Evolutionary conservation across 805 yeast species (phyloP).

Genomic region (Wickerhamiella slavikovae): DNA sequence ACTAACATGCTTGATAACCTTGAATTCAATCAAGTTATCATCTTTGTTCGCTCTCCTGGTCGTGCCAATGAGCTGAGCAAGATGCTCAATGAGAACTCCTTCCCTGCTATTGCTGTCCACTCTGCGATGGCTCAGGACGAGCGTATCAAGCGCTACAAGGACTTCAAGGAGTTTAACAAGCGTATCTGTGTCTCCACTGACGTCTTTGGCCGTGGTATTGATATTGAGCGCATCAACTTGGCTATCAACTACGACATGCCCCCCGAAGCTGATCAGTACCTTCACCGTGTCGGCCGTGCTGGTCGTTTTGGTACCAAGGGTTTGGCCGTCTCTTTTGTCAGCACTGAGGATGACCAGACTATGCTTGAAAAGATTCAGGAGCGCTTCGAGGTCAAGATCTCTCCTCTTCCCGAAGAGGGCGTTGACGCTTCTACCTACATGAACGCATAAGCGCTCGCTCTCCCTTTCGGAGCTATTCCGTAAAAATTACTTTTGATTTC

Average conservation of each 20-base stretch:
- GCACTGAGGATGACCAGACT: constrained; percentile 72
- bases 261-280: constrained; percentile 88
- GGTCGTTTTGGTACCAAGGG: constrained; percentile 99
- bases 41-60: constrained; percentile 75
- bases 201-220: constrained; percentile 98
- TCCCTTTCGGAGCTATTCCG: no score
- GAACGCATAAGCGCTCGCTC: constrained; percentile 71
- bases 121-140: constrained; percentile 92
- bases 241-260: constrained; percentile 98
- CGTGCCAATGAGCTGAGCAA: constrained; percentile 87
- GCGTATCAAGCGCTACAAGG: constrained; percentile 90
- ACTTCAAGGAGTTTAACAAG: constrained; percentile 93
- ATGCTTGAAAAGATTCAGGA: constrained; percentile 85
- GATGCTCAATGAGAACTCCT: constrained; percentile 73
- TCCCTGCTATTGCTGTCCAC: constrained; percentile 95
- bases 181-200: constrained; percentile 97
- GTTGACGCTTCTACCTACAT: constrained; percentile 94
- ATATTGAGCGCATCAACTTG: constrained; percentile 93
- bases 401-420: constrained; percentile 94
- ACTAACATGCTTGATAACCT: constrained; percentile 82
- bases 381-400: constrained; percentile 87
- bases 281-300: constrained; percentile 99
- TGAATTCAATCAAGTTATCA: constrained; percentile 95
- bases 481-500: no score
- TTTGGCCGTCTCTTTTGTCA: constrained; percentile 78